Evolutionary conservation across 331 rosid species (phyloP).

Genomic region (Telfairia occidentalis): DNA sequence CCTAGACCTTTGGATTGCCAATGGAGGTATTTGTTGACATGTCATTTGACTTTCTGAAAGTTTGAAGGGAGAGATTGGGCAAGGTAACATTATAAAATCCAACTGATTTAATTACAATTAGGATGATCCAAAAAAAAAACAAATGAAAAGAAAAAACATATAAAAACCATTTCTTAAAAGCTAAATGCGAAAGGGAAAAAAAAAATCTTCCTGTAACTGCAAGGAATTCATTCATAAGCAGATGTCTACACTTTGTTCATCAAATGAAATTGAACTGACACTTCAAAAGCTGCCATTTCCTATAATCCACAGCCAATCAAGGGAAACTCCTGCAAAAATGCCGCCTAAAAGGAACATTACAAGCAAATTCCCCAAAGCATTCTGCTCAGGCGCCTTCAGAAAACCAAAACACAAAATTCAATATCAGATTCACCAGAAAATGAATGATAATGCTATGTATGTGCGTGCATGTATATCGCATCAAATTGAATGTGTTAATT

Average conservation of each 20-base stretch:
- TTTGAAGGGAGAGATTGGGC: background rate
- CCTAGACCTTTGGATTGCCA: no score
- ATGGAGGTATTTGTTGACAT: background rate
- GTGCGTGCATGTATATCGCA: background rate
- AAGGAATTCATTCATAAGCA: background rate
- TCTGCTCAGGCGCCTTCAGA: slow-evolving; percentile 75
- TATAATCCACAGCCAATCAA: slow-evolving; percentile 77
- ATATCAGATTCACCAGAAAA: background rate
- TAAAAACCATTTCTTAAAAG: background rate
- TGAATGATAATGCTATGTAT: background rate
- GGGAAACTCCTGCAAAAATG: slow-evolving; percentile 50
- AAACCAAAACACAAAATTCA: background rate
- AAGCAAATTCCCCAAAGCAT: slow-evolving; percentile 77
- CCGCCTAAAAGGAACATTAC: slow-evolving; percentile 46
- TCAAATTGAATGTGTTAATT: background rate
- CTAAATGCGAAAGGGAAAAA: background rate
- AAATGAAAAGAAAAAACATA: background rate
- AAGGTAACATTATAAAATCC: background rate
- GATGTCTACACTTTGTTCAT: background rate
- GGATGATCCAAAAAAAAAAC: no score
- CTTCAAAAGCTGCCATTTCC: slow-evolving; percentile 32
- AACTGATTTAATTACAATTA: background rate
- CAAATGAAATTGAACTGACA: background rate
- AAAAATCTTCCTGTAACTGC: background rate
- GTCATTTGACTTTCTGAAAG: background rate